Percentiles rank a stretch among this genome's conserved stretches.
Conservation (phyloP, 1,284 basidiomycete genomes). For the Puccinia horiana region DNA sequence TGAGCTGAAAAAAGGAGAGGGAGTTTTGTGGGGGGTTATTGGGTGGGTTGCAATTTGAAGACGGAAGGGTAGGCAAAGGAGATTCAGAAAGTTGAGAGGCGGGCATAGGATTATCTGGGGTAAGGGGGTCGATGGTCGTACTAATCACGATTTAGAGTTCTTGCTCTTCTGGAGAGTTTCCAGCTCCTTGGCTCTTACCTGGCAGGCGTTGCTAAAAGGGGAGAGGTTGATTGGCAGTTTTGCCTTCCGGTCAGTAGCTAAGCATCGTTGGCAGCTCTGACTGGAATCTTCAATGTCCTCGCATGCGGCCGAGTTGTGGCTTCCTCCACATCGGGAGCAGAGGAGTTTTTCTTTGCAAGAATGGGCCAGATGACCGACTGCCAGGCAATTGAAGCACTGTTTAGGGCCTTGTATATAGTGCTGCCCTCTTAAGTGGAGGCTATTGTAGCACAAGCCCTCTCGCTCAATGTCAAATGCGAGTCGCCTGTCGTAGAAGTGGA, state of each 20-base stretch:
- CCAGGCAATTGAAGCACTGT: constrained; percentile 12
- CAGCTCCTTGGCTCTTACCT: neutral
- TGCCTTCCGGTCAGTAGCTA: neutral
- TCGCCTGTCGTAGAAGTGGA: neutral
- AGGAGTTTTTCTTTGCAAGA: neutral
- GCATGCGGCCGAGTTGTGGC: neutral
- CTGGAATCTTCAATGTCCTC: neutral
- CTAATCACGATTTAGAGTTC: neutral
- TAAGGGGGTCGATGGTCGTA: neutral
- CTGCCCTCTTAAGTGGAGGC: neutral
- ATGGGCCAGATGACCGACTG: neutral
- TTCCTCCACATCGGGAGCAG: neutral
- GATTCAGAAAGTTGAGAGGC: neutral
- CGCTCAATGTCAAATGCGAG: constrained; percentile 4
- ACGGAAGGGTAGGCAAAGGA: neutral
- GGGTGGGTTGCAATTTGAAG: too few relatives aligned
- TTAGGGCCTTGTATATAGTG: neutral
- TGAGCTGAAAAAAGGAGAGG: constrained; percentile 8
- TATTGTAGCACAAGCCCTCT: neutral
- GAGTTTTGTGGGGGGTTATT: neutral
- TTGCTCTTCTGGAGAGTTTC: neutral
- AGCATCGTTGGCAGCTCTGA: neutral
- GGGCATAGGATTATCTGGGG: neutral
- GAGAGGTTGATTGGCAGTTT: neutral
- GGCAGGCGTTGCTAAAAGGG: neutral